phyloP scores from a whole-genome alignment of 2,329 filamentous ascomycete genomes.

The Monilinia aucupariae region DNA sequence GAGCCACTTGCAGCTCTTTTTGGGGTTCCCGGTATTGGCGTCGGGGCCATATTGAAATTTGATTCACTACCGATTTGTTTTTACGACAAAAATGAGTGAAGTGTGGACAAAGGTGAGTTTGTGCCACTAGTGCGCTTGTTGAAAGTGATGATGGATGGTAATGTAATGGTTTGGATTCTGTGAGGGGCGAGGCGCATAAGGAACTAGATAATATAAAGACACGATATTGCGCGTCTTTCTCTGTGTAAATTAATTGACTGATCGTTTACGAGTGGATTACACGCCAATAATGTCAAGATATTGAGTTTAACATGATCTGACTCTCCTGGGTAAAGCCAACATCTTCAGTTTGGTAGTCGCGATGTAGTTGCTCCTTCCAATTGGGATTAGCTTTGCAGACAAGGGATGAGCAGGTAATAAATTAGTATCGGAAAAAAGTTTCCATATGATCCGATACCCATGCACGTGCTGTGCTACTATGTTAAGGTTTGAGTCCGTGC shows the following conservation, averaged over 20 bases:
- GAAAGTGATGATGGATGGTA: conserved; percentile 9
- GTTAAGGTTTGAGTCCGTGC: too few species aligned
- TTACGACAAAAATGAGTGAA: conserved; percentile 12
- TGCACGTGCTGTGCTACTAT: too few species aligned
- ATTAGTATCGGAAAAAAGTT: too few species aligned
- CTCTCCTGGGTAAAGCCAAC: conserved; percentile 5
- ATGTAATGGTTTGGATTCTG: not conserved
- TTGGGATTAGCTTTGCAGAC: conserved; percentile 1
- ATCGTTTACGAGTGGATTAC: conserved; percentile 7
- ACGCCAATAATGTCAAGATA: not conserved
- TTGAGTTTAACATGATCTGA: not conserved
- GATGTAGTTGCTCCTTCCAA: conserved; percentile 15
- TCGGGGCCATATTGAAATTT: conserved; percentile 15
- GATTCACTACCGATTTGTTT: not conserved
- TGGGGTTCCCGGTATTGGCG: conserved; percentile 14
- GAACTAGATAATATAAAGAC: conserved; percentile 8
- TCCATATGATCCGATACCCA: not conserved
- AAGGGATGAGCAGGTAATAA: not conserved
- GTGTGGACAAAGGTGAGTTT: conserved; percentile 13
- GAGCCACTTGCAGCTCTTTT: conserved; percentile 17
- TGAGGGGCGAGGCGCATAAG: conserved; percentile 18
- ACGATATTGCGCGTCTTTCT: conserved; percentile 15
- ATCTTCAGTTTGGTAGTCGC: conserved; percentile 14
- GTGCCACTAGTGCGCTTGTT: conserved; percentile 4
- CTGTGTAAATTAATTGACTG: not conserved